phyloP scores from a whole-genome alignment of 192 early-diverging fungal genomes.

The Thamnidium elegans region DNA sequence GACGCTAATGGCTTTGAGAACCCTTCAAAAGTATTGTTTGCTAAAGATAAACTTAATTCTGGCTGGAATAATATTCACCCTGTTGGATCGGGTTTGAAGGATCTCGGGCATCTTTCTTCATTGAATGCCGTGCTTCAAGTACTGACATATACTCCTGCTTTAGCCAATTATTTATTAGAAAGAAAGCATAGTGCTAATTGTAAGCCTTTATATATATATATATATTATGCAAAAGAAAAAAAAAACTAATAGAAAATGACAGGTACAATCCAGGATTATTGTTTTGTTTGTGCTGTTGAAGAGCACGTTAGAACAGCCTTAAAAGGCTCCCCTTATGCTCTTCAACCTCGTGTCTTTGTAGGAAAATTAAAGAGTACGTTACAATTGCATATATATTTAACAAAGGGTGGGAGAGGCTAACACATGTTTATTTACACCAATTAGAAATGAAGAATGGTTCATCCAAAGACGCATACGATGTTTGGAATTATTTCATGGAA shows the following conservation, averaged over 20 bases:
- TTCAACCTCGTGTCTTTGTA: constrained; percentile 44
- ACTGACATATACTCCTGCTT: constrained; percentile 69
- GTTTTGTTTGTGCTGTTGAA: constrained; percentile 77
- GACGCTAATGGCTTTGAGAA: constrained; percentile 63
- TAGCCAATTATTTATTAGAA: constrained; percentile 65
- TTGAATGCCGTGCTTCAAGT: constrained; percentile 74
- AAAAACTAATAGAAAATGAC: not conserved
- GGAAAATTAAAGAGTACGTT: constrained; percentile 60
- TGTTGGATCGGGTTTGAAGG: constrained; percentile 66
- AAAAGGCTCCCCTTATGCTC: constrained; percentile 39
- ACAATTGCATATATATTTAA: not conserved
- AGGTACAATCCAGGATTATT: constrained; percentile 55
- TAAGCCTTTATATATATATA: constrained; percentile 26
- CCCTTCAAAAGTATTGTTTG: constrained; percentile 55
- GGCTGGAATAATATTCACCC: constrained; percentile 60
- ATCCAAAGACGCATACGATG: constrained; percentile 86
- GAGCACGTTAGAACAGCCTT: constrained; percentile 61
- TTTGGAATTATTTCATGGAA: constrained; percentile 67
- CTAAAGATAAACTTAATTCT: constrained; percentile 52
- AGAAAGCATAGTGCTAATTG: constrained; percentile 64
- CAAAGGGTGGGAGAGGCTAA: too few relatives aligned
- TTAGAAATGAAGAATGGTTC: constrained; percentile 69
- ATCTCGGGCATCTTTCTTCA: constrained; percentile 75
- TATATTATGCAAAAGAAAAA: not conserved
- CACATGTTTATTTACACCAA: constrained; percentile 36